phyloP scores from a whole-genome alignment of 225 moss, liverwort and hornwort genomes.

The Neckera pumila region DNA sequence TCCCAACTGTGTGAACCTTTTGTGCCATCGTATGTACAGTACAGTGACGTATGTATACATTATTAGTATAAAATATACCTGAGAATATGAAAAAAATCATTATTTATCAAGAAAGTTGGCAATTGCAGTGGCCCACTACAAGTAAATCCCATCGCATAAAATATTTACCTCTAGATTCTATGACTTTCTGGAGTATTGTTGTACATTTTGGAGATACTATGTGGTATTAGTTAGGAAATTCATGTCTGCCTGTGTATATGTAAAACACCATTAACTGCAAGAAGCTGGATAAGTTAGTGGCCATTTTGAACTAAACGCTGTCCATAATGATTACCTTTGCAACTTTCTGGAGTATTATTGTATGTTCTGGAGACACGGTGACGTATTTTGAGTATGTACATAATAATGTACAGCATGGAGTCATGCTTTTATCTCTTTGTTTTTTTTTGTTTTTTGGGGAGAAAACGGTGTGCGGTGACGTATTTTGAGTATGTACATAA shows the following conservation, averaged over 20 bases:
- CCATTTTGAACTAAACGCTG: not conserved
- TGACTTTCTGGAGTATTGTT: not conserved
- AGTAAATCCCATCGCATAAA: not conserved
- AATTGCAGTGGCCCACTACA: not conserved
- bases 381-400: not conserved
- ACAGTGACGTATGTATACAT: too few relatives aligned
- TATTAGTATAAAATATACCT: too few relatives aligned
- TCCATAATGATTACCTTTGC: not conserved
- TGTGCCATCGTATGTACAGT: not conserved
- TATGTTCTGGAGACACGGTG: not conserved
- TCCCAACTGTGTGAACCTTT: too few relatives aligned
- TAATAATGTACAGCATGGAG: not conserved
- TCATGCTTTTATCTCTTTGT: not conserved
- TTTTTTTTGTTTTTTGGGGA: not conserved
- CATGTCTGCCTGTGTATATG: not conserved
- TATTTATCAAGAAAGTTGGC: not conserved
- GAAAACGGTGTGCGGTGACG: too few relatives aligned
- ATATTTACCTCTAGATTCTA: not conserved
- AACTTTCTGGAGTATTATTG: not conserved
- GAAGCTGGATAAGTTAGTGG: not conserved
- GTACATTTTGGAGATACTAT: not conserved
- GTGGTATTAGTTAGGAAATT: not conserved
- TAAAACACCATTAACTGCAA: not conserved
- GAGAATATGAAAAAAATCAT: not conserved
- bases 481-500: too few relatives aligned